Base-by-base conservation (phyloP, 805 yeast species). In the Jamesozyma lodderae region DNA sequence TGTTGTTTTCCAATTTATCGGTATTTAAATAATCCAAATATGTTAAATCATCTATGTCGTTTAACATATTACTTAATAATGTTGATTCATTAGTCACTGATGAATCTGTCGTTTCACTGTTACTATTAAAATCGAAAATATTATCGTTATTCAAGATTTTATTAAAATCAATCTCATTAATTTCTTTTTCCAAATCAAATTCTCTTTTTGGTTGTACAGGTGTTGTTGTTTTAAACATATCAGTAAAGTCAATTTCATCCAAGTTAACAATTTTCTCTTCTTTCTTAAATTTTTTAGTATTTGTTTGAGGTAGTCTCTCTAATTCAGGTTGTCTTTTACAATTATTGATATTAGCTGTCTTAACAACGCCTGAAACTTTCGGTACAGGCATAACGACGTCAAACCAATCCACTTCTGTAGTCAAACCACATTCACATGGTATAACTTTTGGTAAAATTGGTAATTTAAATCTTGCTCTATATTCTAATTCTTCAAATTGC, bases 371-470 rank as follows among this genome's bases (percentile, higher is more conserved):
- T 10, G 41, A 35, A 17, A 47, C 37, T 11, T 43, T 44, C 31
- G 49, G 41, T 11, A 49, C 41, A 5, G 62, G 63, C 16, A 57
- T 41, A 26, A 56, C 54, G 8, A 57, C 49, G 40, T 55, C 47
- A 39, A 55, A 57, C 38, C 55, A 51, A 29, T 54, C 45, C 29
- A 59, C 52, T 44, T 59, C 63, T 30, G 50, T 53, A 6, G 63
- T 57, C 24, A 59, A 46, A n/a, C 63, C 63, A 51, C 63, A 59
- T 26, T 59, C 62, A 44, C 63, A 59, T 14, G 60, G 49, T 26
- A 57, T 55, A n/a, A 54, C 41, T 8, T 55, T 49, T 3, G 58
- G 44, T 16, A 47, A 46, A 6, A 54, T 53, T 22, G 63, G 63
- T 28, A 59, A 33, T 38, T 57, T 57, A 26, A 50, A 49, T 21